These are phyloP conservation scores for Ustulina deusta DNA, from an alignment of 2,329 filamentous ascomycete species.

Conservation along the genomic window DNA sequence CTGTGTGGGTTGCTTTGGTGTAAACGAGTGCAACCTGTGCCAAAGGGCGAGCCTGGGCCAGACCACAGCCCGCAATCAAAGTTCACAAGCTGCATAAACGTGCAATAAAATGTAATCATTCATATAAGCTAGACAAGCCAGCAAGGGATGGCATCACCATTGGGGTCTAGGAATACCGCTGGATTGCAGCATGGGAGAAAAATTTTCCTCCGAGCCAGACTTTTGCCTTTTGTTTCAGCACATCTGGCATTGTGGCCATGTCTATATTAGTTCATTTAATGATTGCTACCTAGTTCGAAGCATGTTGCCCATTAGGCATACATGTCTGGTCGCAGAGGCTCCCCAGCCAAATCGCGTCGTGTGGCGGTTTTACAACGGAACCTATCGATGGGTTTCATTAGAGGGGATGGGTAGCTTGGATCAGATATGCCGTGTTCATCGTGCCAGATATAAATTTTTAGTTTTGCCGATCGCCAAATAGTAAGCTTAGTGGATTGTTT, in stretches of 20 bases:
- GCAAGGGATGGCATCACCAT: slow-evolving; percentile 10
- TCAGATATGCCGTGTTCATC: slow-evolving; percentile 32
- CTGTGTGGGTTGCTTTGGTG: slow-evolving; percentile 7
- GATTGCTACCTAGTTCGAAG: background rate
- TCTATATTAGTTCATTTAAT: slow-evolving; percentile 12
- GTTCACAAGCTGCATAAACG: slow-evolving; percentile 26
- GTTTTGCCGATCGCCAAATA: slow-evolving; percentile 24
- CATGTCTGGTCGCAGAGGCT: slow-evolving; percentile 9
- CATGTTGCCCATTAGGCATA: slow-evolving; percentile 5
- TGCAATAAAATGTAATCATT: slow-evolving; percentile 22
- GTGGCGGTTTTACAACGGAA: background rate
- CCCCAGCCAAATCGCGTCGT: background rate
- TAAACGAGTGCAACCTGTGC: slow-evolving; percentile 15
- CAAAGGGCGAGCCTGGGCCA: background rate
- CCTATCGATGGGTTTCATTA: slow-evolving; percentile 2
- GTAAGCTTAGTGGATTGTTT: slow-evolving; percentile 21
- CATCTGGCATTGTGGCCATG: slow-evolving; percentile 17
- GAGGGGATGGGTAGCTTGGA: slow-evolving; percentile 13
- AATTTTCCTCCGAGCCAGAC: slow-evolving; percentile 21
- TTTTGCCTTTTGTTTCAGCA: slow-evolving; percentile 25
- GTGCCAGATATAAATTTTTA: slow-evolving; percentile 4
- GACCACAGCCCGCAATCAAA: slow-evolving; percentile 18
- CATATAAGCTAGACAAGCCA: slow-evolving; percentile 12
- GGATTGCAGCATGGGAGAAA: slow-evolving; percentile 10
- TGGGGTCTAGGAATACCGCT: slow-evolving; percentile 28